Base-by-base conservation (phyloP, 1,284 basidiomycete species). In the Mycosarcoma mackinlayi region DNA sequence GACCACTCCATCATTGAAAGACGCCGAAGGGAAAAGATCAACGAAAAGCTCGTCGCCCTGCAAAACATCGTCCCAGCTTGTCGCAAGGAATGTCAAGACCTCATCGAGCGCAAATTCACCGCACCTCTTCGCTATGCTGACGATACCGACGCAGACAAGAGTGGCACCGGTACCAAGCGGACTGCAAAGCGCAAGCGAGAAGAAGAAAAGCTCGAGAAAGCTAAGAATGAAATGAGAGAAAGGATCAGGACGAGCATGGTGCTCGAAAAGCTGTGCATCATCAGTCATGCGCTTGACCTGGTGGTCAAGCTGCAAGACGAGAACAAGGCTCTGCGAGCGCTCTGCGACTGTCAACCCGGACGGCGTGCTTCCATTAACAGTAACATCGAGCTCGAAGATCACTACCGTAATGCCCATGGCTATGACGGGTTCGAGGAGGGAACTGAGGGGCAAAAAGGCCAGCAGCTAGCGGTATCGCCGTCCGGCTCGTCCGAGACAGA, bases 181-280 rank as follows among this genome's bases (percentile, higher is more conserved):
- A 37, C 35, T 4, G 51, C 51, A 14, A 59, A 63, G 56, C 62
- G 59, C 38, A 55, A 34, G 13, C 50, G 51, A 5, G 62, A 65
- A 18, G 47, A 54, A 24, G 62, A 65, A 14, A 70, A 45, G 50
- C 37, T 60, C n/a, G 52, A 53, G 16, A 55, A 60, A 28, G 62
- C 52, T 6, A 52, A 47, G 19, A 46, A 46, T 13, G 66, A 73
- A 16, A 64, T 73, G 51, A 54, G 54, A 16, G 55, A 62, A 13
- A 74, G 64, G 44, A 56, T 74, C n/a, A 16, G 42, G 9, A 55
- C 53, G 5, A 70, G 60, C 39, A 75, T 80, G 68, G 73, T 79
- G 13, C 69, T 80, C n/a, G 77, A 80, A 34, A 80, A 80, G 68
- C 69, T 80, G 42, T 80, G 78, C 51, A 79, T 81, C 63, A 79